Conservation (phyloP, 2,329 filamentous ascomycete genomes). For the Alternaria triticina region DNA sequence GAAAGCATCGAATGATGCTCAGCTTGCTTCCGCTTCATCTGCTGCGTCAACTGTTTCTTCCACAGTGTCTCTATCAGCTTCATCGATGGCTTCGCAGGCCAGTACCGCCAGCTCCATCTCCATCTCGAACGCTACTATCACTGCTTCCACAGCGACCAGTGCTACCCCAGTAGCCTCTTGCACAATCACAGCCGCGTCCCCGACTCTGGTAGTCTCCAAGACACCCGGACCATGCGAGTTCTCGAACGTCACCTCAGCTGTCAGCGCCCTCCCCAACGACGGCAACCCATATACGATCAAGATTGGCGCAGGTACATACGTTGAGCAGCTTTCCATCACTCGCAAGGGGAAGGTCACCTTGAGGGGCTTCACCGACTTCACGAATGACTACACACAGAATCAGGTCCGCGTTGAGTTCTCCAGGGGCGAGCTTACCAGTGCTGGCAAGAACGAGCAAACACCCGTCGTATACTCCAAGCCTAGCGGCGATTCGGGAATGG, state of each 20-base stretch:
- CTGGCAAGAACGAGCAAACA: constrained; percentile 52
- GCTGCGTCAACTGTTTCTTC: constrained; percentile 16
- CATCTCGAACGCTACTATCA: constrained; percentile 3
- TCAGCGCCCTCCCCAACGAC: constrained; percentile 53
- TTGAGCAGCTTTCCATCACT: constrained; percentile 51
- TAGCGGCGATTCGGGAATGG: constrained; percentile 22
- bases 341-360: constrained; percentile 54
- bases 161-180: constrained; percentile 17
- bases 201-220: constrained; percentile 44
- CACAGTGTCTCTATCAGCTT: constrained; percentile 11
- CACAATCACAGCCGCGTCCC: constrained; percentile 41
- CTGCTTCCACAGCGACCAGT: not conserved
- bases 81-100: constrained; percentile 12
- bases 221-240: constrained; percentile 46
- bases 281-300: constrained; percentile 50
- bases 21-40: constrained; percentile 18
- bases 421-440: constrained; percentile 50
- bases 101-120: constrained; percentile 6
- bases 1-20: constrained; percentile 36
- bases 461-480: constrained; percentile 54
- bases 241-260: constrained; percentile 51
- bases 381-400: constrained; percentile 48
- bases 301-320: constrained; percentile 52
- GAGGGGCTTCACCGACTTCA: constrained; percentile 39
- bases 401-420: constrained; percentile 49